These are phyloP conservation scores for Pleurotus giganteus DNA, from an alignment of 768 basidiomycete species.

Conservation along the genomic window DNA sequence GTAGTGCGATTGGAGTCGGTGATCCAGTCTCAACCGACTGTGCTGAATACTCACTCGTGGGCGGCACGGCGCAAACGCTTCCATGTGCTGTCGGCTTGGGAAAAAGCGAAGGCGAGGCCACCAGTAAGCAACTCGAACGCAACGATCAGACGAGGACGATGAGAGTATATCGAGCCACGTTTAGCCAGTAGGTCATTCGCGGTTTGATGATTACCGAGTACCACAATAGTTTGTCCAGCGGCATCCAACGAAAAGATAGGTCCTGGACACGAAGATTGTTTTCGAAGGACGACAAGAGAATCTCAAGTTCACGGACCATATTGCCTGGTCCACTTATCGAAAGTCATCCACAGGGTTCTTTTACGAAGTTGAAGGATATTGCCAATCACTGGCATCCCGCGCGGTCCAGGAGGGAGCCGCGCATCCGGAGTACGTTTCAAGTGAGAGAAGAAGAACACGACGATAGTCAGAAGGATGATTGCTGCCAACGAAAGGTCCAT, in stretches of 20 bases:
- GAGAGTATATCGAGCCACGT: conserved; percentile 23
- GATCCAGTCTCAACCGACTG: not conserved
- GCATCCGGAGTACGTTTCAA: no score
- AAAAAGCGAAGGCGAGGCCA: conserved; percentile 24
- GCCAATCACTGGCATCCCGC: conserved; percentile 20
- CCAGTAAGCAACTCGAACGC: conserved; percentile 27
- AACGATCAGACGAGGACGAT: conserved; percentile 26
- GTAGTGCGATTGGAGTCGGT: not conserved
- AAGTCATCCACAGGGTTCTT: conserved; percentile 18
- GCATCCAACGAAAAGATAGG: conserved; percentile 16
- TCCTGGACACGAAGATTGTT: conserved; percentile 8
- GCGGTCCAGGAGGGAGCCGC: conserved; percentile 28
- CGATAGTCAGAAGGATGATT: no score
- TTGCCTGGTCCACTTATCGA: conserved; percentile 18
- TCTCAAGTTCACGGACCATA: conserved; percentile 18
- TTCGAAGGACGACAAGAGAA: not conserved
- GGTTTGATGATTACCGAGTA: conserved; percentile 28
- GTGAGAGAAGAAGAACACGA: no score
- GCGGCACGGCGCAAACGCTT: not conserved
- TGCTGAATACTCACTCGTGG: not conserved
- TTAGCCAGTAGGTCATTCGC: conserved; percentile 31
- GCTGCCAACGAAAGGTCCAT: no score
- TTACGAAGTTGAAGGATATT: conserved; percentile 20
- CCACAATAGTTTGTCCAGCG: conserved; percentile 20
- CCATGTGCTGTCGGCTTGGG: conserved; percentile 16